Percentiles rank a stretch among this genome's conserved stretches.
These are phyloP conservation scores for Leersia perrieri DNA, from an alignment of 176 grass and related monocot species.

Conservation along the genomic window DNA sequence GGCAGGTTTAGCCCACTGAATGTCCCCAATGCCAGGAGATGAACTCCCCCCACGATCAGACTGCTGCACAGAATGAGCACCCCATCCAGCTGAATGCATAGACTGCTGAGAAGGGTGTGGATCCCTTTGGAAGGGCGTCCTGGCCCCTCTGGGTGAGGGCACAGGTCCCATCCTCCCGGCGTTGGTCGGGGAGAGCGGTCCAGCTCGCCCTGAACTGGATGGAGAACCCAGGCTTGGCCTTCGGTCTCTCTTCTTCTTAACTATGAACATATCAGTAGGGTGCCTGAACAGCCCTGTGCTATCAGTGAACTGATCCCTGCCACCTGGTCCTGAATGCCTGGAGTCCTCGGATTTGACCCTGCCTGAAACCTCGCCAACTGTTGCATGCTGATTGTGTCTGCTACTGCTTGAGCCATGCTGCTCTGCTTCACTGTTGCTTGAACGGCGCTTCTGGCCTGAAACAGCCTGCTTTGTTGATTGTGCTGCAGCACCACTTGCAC, in stretches of 20 bases:
- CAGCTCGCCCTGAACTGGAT: slow-evolving; percentile 59
- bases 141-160: slow-evolving; percentile 53
- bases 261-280: slow-evolving; percentile 82
- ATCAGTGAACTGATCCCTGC: slow-evolving; percentile 42
- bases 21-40: slow-evolving; percentile 58
- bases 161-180: slow-evolving; percentile 42
- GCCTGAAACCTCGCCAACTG: slow-evolving; percentile 29
- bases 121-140: slow-evolving; percentile 60
- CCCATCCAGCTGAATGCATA: slow-evolving; percentile 55
- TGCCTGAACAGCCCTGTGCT: slow-evolving; percentile 45
- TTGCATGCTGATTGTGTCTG: slow-evolving; percentile 24
- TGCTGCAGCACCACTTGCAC: slow-evolving; percentile 23
- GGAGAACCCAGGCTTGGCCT: slow-evolving; percentile 53
- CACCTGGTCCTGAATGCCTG: slow-evolving; percentile 24
- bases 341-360: slow-evolving; percentile 56
- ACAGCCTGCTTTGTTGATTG: slow-evolving; percentile 41
- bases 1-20: slow-evolving; percentile 93
- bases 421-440: slow-evolving; percentile 32
- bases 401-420: slow-evolving; percentile 29
- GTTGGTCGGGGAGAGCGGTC: slow-evolving; percentile 55
- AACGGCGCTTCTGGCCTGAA: slow-evolving; percentile 42
- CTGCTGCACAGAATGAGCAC: slow-evolving; percentile 26
- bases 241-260: slow-evolving; percentile 91
- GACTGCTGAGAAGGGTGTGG: slow-evolving; percentile 49
- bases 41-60: slow-evolving; percentile 35